A percentile compares a stretch with the other conserved stretches of the same genome.
phyloP scores from a whole-genome alignment of 2,329 filamentous ascomycete genomes.

The Ilyonectria mors-panacis region DNA sequence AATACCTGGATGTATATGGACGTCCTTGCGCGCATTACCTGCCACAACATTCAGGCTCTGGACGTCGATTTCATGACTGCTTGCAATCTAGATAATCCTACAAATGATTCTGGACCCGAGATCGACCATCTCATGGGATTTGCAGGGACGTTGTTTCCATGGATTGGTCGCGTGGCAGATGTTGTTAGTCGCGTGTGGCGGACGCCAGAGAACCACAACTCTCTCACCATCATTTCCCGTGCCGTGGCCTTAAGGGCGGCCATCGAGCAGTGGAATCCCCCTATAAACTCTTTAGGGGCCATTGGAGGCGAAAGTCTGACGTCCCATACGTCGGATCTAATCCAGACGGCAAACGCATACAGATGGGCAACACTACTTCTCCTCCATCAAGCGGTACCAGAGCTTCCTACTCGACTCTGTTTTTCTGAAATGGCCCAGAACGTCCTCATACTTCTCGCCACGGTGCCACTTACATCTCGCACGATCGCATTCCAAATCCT shows the following conservation, averaged over 20 bases:
- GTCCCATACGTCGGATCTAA: conserved; percentile 12
- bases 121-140: conserved; percentile 36
- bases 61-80: conserved; percentile 26
- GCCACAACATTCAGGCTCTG: conserved; percentile 10
- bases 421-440: conserved; percentile 27
- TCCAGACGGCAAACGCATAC: conserved; percentile 33
- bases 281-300: background rate
- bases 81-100: background rate
- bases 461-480: conserved; percentile 25
- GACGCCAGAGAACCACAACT: conserved; percentile 14
- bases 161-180: conserved; percentile 34
- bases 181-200: conserved; percentile 27
- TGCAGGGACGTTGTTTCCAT: conserved; percentile 28
- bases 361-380: conserved; percentile 34
- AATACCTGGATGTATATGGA: conserved; percentile 38
- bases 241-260: conserved; percentile 24
- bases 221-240: conserved; percentile 19
- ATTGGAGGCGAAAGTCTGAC: conserved; percentile 10
- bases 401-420: conserved; percentile 25
- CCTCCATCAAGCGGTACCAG: conserved; percentile 30
- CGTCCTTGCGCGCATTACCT: conserved; percentile 32
- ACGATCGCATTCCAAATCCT: conserved; percentile 29
- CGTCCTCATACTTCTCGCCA: conserved; percentile 30
- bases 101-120: background rate
- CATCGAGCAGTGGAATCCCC: conserved; percentile 28